phyloP scores from a whole-genome alignment of 805 yeast species.

The Tetrapisispora arboricola region DNA sequence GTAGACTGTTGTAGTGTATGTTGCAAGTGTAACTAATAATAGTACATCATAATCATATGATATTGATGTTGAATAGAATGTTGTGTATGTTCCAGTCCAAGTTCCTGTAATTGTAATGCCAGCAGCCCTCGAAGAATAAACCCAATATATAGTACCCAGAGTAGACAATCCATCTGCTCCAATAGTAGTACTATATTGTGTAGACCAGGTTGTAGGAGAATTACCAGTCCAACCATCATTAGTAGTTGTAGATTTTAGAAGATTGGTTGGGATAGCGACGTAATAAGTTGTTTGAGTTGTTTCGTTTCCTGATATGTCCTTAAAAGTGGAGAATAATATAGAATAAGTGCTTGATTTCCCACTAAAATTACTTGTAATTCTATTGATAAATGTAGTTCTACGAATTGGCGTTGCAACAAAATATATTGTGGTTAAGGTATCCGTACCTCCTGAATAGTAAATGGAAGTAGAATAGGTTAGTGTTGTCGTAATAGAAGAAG shows the following conservation, averaged over 20 bases:
- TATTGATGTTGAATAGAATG: not conserved
- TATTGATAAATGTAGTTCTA: not conserved
- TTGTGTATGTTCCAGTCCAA: slow-evolving; percentile 5
- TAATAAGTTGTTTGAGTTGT: not conserved
- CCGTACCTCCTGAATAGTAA: not conserved
- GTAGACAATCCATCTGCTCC: slow-evolving; percentile 1
- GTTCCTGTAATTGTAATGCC: slow-evolving; percentile 1
- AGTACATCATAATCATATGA: not conserved
- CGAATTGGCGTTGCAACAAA: not conserved
- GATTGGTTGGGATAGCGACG: not conserved
- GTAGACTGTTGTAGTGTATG: not conserved
- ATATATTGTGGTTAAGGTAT: not conserved
- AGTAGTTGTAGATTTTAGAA: not conserved
- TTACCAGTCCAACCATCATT: not conserved
- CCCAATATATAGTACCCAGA: not conserved
- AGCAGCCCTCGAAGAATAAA: not conserved
- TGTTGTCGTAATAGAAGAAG: not conserved
- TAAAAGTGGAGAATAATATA: not conserved
- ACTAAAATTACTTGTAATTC: not conserved
- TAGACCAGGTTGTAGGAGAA: not conserved
- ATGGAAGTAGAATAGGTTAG: not conserved
- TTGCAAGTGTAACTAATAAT: not conserved
- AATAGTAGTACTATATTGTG: not conserved
- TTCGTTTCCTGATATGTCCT: not conserved
- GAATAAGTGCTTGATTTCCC: not conserved